phyloP scores from a whole-genome alignment of 148 eudicot genomes.

The Mesembryanthemum crystallinum region DNA sequence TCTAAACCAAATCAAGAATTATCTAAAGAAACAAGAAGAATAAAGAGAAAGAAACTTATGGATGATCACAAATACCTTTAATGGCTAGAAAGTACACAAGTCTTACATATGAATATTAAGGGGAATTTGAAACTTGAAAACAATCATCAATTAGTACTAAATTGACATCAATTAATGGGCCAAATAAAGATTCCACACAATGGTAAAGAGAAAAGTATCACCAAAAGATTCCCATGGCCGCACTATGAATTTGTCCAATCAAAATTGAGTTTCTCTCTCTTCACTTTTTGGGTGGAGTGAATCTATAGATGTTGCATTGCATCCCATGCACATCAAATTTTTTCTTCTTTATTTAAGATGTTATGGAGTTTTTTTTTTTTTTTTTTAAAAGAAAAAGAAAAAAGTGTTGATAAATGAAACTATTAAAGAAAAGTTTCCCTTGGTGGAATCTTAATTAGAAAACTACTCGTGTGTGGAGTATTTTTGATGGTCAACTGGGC shows the following conservation, averaged over 20 bases:
- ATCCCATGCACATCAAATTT: too few relatives aligned
- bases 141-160: background rate
- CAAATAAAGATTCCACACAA: constrained; percentile 7
- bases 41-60: too few relatives aligned
- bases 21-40: too few relatives aligned
- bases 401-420: background rate
- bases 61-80: too few relatives aligned
- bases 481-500: background rate
- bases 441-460: background rate
- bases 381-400: background rate
- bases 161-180: background rate
- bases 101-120: too few relatives aligned
- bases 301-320: background rate
- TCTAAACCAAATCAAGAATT: too few relatives aligned
- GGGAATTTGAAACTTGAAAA: background rate
- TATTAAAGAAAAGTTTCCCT: background rate
- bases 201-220: background rate
- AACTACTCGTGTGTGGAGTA: background rate
- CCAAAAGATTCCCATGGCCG: constrained; percentile 3
- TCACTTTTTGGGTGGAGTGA: background rate
- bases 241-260: constrained; percentile 15
- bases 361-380: background rate
- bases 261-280: background rate
- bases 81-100: too few relatives aligned
- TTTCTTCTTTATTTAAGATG: too few relatives aligned